A percentile compares a stretch with the other conserved stretches of the same genome.
phyloP scores from a whole-genome alignment of 108 stramenopile species.

The Skeletonema potamos region DNA sequence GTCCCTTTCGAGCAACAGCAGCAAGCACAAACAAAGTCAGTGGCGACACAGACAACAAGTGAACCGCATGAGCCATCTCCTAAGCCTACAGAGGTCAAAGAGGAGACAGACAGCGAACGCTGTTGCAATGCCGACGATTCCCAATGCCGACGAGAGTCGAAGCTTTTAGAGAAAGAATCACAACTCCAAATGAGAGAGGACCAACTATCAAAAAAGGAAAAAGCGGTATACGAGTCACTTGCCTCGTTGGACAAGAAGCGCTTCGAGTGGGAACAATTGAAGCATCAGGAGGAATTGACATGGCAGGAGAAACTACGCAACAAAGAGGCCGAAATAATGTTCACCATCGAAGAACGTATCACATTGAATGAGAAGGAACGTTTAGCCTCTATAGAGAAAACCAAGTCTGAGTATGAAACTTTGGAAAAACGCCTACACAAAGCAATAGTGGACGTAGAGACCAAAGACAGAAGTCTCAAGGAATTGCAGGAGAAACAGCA shows the following conservation, averaged over 20 bases:
- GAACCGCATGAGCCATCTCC: not conserved
- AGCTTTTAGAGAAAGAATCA: constrained; percentile 15
- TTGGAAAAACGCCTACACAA: constrained; percentile 42
- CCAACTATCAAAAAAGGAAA: constrained; percentile 27
- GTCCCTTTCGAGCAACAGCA: not conserved
- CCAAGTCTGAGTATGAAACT: constrained; percentile 42
- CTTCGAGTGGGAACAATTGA: constrained; percentile 43
- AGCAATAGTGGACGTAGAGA: constrained; percentile 42
- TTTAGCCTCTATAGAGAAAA: constrained; percentile 11
- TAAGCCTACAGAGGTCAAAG: not conserved
- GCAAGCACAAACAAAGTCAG: not conserved
- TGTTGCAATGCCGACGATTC: not conserved
- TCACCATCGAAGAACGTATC: constrained; percentile 32
- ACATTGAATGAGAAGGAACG: constrained; percentile 30
- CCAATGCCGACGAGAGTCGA: not conserved
- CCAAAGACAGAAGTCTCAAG: constrained; percentile 42
- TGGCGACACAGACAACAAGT: not conserved
- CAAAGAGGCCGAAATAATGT: constrained; percentile 38
- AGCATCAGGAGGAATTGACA: constrained; percentile 36
- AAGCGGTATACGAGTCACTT: constrained; percentile 12
- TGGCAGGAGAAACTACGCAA: constrained; percentile 45
- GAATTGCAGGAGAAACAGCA: constrained; percentile 22
- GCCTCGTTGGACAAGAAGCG: constrained; percentile 32
- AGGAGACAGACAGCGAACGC: not conserved
- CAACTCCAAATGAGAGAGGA: constrained; percentile 24